Conservation (phyloP, 148 eudicot genomes). For the Camellia japonica region DNA sequence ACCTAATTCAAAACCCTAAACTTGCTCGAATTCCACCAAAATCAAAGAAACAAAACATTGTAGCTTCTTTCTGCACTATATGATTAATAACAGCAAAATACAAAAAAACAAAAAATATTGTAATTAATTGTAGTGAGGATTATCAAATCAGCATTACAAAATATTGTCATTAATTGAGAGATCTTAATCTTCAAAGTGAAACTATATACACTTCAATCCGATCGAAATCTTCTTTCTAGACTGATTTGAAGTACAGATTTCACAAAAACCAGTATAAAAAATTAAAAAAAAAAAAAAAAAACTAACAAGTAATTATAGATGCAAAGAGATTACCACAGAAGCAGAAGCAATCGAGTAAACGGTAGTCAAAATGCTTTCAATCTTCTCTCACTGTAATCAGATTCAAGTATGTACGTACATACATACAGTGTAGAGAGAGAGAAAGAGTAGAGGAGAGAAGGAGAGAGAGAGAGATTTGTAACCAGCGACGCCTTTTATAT, state of each 20-base stretch:
- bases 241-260: not conserved
- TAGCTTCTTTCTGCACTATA: not conserved
- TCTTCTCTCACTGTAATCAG: not conserved
- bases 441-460: not conserved
- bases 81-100: not conserved
- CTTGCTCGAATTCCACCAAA: not conserved
- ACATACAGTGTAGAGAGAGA: not conserved
- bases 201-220: not conserved
- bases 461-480: conserved; percentile 4
- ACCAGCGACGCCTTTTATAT: conserved; percentile 6
- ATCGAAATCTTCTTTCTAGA: not conserved
- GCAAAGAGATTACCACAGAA: conserved; percentile 12
- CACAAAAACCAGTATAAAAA: not conserved
- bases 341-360: not conserved
- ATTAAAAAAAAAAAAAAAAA: not conserved
- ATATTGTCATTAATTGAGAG: not conserved
- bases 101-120: not conserved
- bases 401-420: too few relatives aligned
- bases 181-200: not conserved
- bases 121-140: not conserved
- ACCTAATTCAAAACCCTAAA: conserved; percentile 8
- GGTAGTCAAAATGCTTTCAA: conserved; percentile 4
- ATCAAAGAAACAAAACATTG: not conserved
- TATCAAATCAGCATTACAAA: not conserved
- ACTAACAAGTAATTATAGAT: not conserved